phyloP scores from a whole-genome alignment of 2,329 filamentous ascomycete species.

The Thelonectria blattea region DNA sequence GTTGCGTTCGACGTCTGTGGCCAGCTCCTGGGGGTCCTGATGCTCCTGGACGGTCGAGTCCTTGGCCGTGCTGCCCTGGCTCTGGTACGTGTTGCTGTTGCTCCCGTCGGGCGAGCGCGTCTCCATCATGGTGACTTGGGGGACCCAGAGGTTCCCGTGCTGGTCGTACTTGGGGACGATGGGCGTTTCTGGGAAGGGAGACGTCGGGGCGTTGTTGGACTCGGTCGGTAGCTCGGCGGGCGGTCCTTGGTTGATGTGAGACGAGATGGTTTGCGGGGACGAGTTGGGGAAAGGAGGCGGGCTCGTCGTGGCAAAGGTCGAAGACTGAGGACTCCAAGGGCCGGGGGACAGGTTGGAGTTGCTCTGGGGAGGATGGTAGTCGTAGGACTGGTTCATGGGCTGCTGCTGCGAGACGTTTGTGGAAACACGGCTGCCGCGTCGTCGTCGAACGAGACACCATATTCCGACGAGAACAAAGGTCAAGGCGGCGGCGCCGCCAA shows the following conservation, averaged over 20 bases:
- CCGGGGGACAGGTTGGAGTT: slow-evolving; percentile 31
- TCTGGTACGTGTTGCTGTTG: slow-evolving; percentile 29
- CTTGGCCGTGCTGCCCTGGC: slow-evolving; percentile 26
- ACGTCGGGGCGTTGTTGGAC: slow-evolving; percentile 17
- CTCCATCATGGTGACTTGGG: slow-evolving; percentile 43
- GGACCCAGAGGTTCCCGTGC: slow-evolving; percentile 42
- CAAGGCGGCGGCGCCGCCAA: slow-evolving; percentile 44
- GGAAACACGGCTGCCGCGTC: slow-evolving; percentile 15
- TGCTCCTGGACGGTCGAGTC: slow-evolving; percentile 29
- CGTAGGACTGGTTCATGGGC: slow-evolving; percentile 33
- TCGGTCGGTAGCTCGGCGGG: slow-evolving; percentile 40
- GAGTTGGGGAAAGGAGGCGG: slow-evolving; percentile 24
- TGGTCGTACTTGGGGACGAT: slow-evolving; percentile 41
- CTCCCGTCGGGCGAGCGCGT: slow-evolving; percentile 30
- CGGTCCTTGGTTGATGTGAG: slow-evolving; percentile 29
- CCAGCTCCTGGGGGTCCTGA: slow-evolving; percentile 34
- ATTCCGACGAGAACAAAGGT: slow-evolving; percentile 36
- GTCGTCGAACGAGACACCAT: slow-evolving; percentile 43
- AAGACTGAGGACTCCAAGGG: slow-evolving; percentile 38
- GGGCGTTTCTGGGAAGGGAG: slow-evolving; percentile 26
- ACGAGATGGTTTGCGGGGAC: slow-evolving; percentile 28
- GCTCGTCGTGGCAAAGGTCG: slow-evolving; percentile 28
- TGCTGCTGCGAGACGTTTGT: slow-evolving; percentile 30
- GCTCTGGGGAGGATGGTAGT: slow-evolving; percentile 34
- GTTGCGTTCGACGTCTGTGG: slow-evolving; percentile 26